phyloP scores from a whole-genome alignment of 306 rosid genomes.

The Quercus robur region DNA sequence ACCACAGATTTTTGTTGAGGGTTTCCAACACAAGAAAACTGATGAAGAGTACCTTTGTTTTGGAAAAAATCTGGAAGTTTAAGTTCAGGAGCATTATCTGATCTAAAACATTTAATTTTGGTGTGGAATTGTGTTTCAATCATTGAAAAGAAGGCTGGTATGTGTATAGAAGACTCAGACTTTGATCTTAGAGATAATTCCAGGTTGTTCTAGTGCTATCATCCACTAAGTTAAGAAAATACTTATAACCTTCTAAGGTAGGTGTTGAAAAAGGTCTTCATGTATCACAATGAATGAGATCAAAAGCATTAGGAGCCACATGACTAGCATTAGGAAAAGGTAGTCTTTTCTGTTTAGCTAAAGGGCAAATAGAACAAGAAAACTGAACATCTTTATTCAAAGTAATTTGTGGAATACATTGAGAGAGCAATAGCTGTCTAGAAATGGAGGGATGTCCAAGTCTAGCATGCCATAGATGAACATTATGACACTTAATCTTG shows the following conservation, averaged over 20 bases:
- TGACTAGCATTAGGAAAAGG: not conserved
- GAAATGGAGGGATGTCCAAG: too few relatives aligned
- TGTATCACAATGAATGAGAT: not conserved
- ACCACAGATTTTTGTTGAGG: not conserved
- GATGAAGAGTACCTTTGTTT: not conserved
- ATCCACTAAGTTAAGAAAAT: not conserved
- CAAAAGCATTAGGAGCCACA: not conserved
- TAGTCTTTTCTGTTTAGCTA: not conserved
- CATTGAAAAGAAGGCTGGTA: not conserved
- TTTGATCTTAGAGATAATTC: not conserved
- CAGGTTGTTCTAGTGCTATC: not conserved
- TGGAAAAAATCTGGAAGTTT: not conserved
- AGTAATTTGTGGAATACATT: too few relatives aligned
- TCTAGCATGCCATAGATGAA: too few relatives aligned
- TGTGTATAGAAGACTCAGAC: not conserved
- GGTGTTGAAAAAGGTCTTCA: not conserved
- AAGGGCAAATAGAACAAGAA: not conserved
- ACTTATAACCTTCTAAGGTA: not conserved
- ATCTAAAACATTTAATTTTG: not conserved
- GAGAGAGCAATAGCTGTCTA: not conserved
- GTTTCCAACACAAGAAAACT: not conserved
- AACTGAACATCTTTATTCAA: not conserved
- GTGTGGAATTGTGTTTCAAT: not conserved
- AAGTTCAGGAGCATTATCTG: not conserved
- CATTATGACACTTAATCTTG: too few relatives aligned